These are phyloP conservation scores for Piloderma croceum DNA, from an alignment of 768 basidiomycete genomes.

Conservation along the genomic window DNA sequence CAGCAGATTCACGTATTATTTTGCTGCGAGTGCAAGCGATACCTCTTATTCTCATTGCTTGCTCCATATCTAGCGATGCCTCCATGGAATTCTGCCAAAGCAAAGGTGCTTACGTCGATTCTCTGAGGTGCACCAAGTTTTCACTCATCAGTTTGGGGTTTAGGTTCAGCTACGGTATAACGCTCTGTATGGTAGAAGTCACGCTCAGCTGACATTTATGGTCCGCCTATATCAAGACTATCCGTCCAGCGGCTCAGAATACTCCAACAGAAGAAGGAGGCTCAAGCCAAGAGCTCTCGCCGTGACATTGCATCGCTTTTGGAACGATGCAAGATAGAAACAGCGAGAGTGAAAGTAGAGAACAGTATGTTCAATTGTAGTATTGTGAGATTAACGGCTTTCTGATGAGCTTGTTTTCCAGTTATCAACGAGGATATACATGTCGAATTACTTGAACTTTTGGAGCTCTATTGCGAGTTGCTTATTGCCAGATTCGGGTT, in stretches of 20 bases:
- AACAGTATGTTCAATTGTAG: slow-evolving; percentile 47
- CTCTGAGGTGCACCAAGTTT: slow-evolving; percentile 3
- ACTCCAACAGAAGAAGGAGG: slow-evolving; percentile 88
- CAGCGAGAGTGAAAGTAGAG: slow-evolving; percentile 81
- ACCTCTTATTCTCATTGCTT: too few species aligned
- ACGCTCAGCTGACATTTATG: not conserved
- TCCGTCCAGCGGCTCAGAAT: slow-evolving; percentile 83
- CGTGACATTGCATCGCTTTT: slow-evolving; percentile 78
- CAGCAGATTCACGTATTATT: too few species aligned
- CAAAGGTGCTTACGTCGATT: slow-evolving; percentile 36
- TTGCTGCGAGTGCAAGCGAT: too few species aligned
- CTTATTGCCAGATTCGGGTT: slow-evolving; percentile 87
- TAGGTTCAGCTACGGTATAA: slow-evolving; percentile 47
- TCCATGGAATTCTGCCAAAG: slow-evolving; percentile 59
- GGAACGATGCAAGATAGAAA: slow-evolving; percentile 77
- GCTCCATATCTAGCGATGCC: too few species aligned
- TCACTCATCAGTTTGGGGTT: not conserved
- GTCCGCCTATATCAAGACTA: slow-evolving; percentile 40
- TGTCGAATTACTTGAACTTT: slow-evolving; percentile 82
- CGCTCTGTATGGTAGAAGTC: slow-evolving; percentile 3
- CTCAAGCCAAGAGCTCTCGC: slow-evolving; percentile 67
- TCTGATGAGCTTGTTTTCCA: slow-evolving; percentile 19
- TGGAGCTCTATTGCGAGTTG: slow-evolving; percentile 95
- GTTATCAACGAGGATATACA: slow-evolving; percentile 84
- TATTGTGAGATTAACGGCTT: slow-evolving; percentile 3